A percentile compares a stretch with the other conserved stretches of the same genome.
phyloP scores from a whole-genome alignment of 805 yeast species.

The Saccharomycopsis sp. region DNA sequence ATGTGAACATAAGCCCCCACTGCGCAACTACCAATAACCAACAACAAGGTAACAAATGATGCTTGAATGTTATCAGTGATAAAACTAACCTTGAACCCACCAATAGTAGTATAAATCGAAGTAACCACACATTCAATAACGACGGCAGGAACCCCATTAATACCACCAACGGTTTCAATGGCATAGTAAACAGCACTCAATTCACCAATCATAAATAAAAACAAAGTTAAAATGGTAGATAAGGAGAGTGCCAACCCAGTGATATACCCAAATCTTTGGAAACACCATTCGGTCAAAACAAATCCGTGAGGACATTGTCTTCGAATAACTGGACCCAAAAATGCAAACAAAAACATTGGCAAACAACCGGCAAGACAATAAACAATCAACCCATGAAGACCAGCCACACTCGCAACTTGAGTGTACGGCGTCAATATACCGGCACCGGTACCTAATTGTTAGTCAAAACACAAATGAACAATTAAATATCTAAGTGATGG shows the following conservation, averaged over 20 bases:
- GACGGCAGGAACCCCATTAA: slow-evolving; percentile 72
- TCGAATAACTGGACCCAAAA: slow-evolving; percentile 74
- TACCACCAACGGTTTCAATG: slow-evolving; percentile 67
- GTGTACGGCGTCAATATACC: slow-evolving; percentile 84
- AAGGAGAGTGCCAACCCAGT: slow-evolving; percentile 71
- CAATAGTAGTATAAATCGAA: slow-evolving; percentile 76
- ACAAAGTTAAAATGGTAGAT: slow-evolving; percentile 80
- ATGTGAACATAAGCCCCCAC: slow-evolving; percentile 64
- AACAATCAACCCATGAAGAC: slow-evolving; percentile 80
- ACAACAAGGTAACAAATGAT: slow-evolving; percentile 54
- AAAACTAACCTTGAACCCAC: slow-evolving; percentile 86
- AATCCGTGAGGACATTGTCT: slow-evolving; percentile 82
- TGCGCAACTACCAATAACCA: slow-evolving; percentile 69
- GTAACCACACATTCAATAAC: slow-evolving; percentile 85
- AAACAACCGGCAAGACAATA: slow-evolving; percentile 74
- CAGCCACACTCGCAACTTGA: slow-evolving; percentile 78
- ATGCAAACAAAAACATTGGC: slow-evolving; percentile 80
- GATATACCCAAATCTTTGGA: slow-evolving; percentile 65
- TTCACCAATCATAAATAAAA: slow-evolving; percentile 82
- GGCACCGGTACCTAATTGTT: slow-evolving; percentile 66
- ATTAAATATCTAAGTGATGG: too few species aligned
- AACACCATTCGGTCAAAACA: slow-evolving; percentile 92
- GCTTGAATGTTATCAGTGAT: slow-evolving; percentile 85
- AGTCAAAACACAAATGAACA: not conserved
- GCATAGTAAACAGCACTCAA: slow-evolving; percentile 75